Conservation (phyloP, 805 yeast genomes). For the Teunomyces aglyptinius region DNA sequence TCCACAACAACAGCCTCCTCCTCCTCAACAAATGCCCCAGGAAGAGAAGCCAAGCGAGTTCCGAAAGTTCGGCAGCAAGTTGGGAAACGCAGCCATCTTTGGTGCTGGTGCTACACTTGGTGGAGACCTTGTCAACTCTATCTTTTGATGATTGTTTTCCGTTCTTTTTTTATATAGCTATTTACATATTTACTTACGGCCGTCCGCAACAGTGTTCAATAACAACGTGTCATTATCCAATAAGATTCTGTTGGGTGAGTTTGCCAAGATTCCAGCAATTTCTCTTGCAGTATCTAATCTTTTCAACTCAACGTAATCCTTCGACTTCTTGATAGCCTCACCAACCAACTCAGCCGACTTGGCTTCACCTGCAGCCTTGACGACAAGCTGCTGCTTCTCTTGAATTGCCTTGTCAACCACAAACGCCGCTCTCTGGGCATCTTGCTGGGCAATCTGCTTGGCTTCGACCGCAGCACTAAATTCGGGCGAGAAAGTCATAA, state of each 20-base stretch:
- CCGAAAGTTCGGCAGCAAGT: conserved; percentile 70
- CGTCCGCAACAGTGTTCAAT: conserved; percentile 82
- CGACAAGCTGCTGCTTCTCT: conserved; percentile 96
- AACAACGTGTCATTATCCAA: conserved; percentile 90
- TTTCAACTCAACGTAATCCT: conserved; percentile 94
- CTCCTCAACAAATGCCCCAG: conserved; percentile 12
- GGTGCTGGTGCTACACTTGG: conserved; percentile 98
- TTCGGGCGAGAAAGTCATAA: conserved; percentile 96
- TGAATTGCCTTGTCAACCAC: conserved; percentile 96
- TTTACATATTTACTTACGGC: conserved; percentile 44
- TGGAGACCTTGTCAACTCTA: conserved; percentile 71
- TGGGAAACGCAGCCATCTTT: conserved; percentile 90
- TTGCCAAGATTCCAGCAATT: conserved; percentile 80
- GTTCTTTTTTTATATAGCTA: conserved; percentile 4
- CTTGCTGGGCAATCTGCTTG: conserved; percentile 98
- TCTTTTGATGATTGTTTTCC: conserved; percentile 42
- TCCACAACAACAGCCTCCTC: conserved; percentile 28
- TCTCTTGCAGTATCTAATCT: conserved; percentile 97
- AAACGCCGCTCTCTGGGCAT: conserved; percentile 97
- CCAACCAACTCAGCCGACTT: conserved; percentile 97
- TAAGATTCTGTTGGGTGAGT: conserved; percentile 87
- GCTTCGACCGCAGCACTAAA: conserved; percentile 98
- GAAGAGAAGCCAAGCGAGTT: conserved; percentile 30
- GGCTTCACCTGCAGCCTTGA: conserved; percentile 98
- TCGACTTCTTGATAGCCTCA: conserved; percentile 96